These are phyloP conservation scores for Chlorella sp. DNA, from an alignment of 139 green algal genomes.

Conservation along the genomic window DNA sequence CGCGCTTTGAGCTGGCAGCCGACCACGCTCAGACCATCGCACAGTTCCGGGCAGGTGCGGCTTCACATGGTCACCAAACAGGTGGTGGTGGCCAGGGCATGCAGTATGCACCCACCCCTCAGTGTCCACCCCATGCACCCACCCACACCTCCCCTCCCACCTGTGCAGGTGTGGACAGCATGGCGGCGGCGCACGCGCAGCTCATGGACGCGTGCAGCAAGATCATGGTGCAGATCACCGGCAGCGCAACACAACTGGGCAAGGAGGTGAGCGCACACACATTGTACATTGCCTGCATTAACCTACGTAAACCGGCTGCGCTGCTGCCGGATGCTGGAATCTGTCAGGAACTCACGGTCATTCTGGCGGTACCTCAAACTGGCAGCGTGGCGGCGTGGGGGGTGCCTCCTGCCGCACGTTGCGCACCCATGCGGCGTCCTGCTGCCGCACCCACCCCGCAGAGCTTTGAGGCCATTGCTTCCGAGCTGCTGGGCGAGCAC, in stretches of 20 bases:
- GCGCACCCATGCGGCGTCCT: neutral
- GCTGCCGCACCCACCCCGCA: neutral
- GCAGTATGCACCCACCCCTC: neutral
- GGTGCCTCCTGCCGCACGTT: neutral
- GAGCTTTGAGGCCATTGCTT: neutral
- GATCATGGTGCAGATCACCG: neutral
- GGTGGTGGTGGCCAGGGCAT: neutral
- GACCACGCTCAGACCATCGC: neutral
- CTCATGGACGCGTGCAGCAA: neutral
- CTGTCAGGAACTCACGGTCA: neutral
- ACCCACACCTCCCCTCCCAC: neutral
- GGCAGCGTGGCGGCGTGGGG: neutral
- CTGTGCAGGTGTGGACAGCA: neutral
- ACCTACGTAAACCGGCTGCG: too few relatives aligned
- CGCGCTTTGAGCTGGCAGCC: neutral
- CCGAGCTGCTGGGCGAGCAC: slow-evolving; percentile 1
- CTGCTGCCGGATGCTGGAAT: neutral
- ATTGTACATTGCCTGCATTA: neutral
- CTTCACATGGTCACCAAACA: neutral
- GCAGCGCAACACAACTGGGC: neutral
- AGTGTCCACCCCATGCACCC: neutral
- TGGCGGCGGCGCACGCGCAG: neutral
- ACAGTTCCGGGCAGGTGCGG: neutral
- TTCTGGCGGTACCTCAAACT: neutral
- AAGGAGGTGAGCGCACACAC: neutral